Percentiles rank a stretch among this genome's conserved stretches.
Conservation (phyloP, 805 yeast genomes). For the Isabelozyma gotoi region DNA sequence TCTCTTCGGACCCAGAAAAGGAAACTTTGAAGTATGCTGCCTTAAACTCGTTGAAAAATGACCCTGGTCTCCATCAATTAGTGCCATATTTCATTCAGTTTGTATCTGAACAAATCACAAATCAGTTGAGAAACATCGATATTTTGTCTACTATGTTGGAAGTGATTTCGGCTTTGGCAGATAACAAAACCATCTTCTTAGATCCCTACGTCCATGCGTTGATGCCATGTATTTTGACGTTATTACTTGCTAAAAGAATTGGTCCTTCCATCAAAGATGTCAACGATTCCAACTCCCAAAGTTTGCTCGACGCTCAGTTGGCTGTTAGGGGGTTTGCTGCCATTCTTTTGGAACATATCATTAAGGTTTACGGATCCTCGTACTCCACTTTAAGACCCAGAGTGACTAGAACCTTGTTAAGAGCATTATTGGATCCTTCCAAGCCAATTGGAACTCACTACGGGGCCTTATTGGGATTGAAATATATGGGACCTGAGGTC, state of each 20-base stretch:
- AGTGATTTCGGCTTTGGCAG: slow-evolving; percentile 79
- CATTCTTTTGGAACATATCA: slow-evolving; percentile 74
- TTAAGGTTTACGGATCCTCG: slow-evolving; percentile 75
- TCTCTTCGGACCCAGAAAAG: slow-evolving; percentile 53
- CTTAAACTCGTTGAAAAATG: slow-evolving; percentile 77
- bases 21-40: slow-evolving; percentile 75
- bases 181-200: slow-evolving; percentile 80
- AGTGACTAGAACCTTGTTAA: slow-evolving; percentile 85
- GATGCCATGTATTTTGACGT: slow-evolving; percentile 94
- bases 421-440: slow-evolving; percentile 84
- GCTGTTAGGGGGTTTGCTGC: slow-evolving; percentile 90
- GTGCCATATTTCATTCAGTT: slow-evolving; percentile 96
- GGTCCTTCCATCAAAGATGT: slow-evolving; percentile 52
- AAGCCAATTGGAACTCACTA: slow-evolving; percentile 87
- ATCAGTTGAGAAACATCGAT: slow-evolving; percentile 71
- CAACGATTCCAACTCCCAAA: slow-evolving; percentile 26
- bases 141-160: slow-evolving; percentile 82
- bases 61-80: slow-evolving; percentile 94
- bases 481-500: slow-evolving; percentile 84
- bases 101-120: slow-evolving; percentile 91
- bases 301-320: slow-evolving; percentile 34
- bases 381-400: slow-evolving; percentile 90
- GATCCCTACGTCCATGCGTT: slow-evolving; percentile 96
- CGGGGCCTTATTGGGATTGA: slow-evolving; percentile 85
- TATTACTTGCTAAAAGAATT: slow-evolving; percentile 84